These are phyloP conservation scores for Linnemannia zychae DNA, from an alignment of 192 early-diverging fungal genomes.

Conservation along the genomic window DNA sequence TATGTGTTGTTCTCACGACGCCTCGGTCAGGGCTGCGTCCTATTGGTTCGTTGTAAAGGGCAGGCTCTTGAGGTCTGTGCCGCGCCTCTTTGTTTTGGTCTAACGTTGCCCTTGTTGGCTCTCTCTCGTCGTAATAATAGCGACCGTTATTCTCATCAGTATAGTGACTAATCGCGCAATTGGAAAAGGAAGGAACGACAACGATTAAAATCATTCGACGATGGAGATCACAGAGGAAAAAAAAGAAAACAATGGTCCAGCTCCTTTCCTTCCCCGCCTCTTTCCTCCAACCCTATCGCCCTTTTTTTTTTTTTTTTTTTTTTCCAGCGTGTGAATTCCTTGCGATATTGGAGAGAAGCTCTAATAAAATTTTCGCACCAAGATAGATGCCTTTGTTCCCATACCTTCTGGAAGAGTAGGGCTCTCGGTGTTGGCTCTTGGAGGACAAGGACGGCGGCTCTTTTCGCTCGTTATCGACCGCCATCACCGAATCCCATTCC, in stretches of 20 bases:
- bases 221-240: not conserved
- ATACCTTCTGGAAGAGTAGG: not conserved
- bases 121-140: slow-evolving; percentile 1
- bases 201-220: not conserved
- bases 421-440: slow-evolving; percentile 18
- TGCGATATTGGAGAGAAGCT: not conserved
- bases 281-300: not conserved
- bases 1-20: slow-evolving; percentile 25
- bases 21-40: slow-evolving; percentile 29
- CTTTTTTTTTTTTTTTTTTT: not conserved
- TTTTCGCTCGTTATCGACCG: slow-evolving; percentile 6
- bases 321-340: not conserved
- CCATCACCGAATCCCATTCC: not conserved
- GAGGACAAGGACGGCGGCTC: not conserved
- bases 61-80: slow-evolving; percentile 22
- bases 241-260: not conserved
- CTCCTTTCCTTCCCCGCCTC: not conserved
- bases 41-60: slow-evolving; percentile 7
- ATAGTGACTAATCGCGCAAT: not conserved
- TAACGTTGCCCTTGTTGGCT: not conserved
- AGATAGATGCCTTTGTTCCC: not conserved
- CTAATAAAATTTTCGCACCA: not conserved
- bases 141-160: not conserved
- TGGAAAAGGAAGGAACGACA: not conserved
- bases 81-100: slow-evolving; percentile 18